A percentile compares a stretch with the other conserved stretches of the same genome.
Evolutionary conservation across 2,329 filamentous ascomycete genomes (phyloP).

Genomic region (Periglandula ipomoeae): DNA sequence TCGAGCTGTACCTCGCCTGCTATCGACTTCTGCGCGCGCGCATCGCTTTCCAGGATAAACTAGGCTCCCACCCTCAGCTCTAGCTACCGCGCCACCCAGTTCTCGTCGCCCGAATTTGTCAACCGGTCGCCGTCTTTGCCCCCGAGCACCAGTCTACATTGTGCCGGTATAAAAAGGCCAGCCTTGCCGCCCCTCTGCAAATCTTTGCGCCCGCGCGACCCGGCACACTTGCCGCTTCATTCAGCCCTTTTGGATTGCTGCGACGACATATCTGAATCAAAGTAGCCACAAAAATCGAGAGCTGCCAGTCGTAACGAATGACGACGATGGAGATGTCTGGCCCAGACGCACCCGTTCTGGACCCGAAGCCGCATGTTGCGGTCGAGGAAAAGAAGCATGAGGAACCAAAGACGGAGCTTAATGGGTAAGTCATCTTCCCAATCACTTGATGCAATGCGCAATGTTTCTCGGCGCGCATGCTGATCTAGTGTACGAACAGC

Average conservation of each 20-base stretch:
- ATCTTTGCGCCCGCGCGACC: neutral
- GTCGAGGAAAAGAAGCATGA: conserved; percentile 21
- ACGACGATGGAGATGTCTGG: conserved; percentile 45
- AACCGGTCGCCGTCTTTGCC: neutral
- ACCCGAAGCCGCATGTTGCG: conserved; percentile 36
- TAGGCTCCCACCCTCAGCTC: neutral
- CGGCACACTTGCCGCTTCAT: neutral
- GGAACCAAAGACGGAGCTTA: conserved; percentile 23
- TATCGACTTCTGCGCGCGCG: neutral
- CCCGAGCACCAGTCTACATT: neutral
- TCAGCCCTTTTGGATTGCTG: neutral
- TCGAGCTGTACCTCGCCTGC: neutral
- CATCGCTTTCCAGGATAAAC: neutral
- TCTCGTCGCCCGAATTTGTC: too few relatives aligned
- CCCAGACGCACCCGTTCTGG: conserved; percentile 30
- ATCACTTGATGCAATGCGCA: conserved; percentile 1
- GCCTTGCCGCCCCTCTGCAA: neutral
- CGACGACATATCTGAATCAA: neutral
- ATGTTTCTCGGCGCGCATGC: neutral
- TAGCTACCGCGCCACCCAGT: neutral
- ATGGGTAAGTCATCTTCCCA: conserved; percentile 25
- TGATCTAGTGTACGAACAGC: conserved; percentile 1
- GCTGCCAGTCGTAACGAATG: conserved; percentile 19
- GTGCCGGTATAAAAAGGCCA: neutral
- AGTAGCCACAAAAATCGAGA: neutral